A percentile compares a stretch with the other conserved stretches of the same genome.
Conservation (phyloP, 2,329 filamentous ascomycete species). For the Fusarium continuum region DNA sequence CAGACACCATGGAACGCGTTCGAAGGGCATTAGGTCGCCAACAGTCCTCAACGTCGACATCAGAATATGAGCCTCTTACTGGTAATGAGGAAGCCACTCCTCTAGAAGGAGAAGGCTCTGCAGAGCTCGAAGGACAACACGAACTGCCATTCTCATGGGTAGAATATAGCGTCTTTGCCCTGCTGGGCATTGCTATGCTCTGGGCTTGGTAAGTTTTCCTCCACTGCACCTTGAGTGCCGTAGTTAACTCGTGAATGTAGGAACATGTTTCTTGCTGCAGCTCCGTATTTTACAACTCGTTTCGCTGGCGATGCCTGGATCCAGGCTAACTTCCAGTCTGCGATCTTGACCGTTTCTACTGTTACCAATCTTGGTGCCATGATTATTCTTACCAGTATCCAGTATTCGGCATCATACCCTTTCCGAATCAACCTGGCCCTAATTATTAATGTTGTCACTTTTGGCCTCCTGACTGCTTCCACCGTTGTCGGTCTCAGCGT, state of each 20-base stretch:
- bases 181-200: conserved; percentile 92
- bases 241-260: conserved; percentile 54
- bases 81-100: conserved; percentile 42
- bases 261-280: conserved; percentile 98
- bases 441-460: conserved; percentile 78
- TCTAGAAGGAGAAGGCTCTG: conserved; percentile 42
- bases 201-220: conserved; percentile 83
- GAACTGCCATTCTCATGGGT: conserved; percentile 78
- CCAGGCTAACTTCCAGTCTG: conserved; percentile 84
- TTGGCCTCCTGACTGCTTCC: conserved; percentile 80
- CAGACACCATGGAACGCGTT: conserved; percentile 42
- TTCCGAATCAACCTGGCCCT: conserved; percentile 84
- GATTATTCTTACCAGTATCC: conserved; percentile 80
- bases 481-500: conserved; percentile 73
- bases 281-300: conserved; percentile 88
- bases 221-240: neutral
- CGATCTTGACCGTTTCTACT: conserved; percentile 87
- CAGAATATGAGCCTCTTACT: conserved; percentile 49
- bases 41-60: conserved; percentile 33
- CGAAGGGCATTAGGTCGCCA: conserved; percentile 39
- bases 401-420: conserved; percentile 86
- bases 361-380: conserved; percentile 81
- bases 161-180: conserved; percentile 84
- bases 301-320: conserved; percentile 78
- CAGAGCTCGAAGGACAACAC: conserved; percentile 46